phyloP scores from a whole-genome alignment of 495 filamentous ascomycete genomes.

The Talaromyces liani region DNA sequence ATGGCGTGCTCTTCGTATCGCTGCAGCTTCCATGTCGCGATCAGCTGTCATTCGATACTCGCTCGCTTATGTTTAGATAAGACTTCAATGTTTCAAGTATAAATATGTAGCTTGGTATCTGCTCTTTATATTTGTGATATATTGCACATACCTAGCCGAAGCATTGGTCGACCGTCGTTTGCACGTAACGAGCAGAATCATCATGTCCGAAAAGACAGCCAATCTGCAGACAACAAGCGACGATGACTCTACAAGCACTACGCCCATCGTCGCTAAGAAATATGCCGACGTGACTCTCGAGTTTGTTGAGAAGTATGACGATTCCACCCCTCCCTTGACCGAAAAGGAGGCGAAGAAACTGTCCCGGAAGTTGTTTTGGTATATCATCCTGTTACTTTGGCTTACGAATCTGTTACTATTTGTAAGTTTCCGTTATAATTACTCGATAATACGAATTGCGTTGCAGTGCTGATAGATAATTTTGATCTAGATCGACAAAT shows the following conservation, averaged over 20 bases:
- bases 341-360: slow-evolving; percentile 14
- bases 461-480: neutral
- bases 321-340: slow-evolving; percentile 11
- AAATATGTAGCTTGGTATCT: too few relatives aligned
- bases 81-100: too few relatives aligned
- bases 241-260: neutral
- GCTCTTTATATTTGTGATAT: too few relatives aligned
- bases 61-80: too few relatives aligned
- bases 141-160: too few relatives aligned
- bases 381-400: slow-evolving; percentile 13
- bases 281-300: slow-evolving; percentile 19
- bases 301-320: slow-evolving; percentile 15
- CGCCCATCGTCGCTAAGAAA: slow-evolving; percentile 6
- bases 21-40: too few relatives aligned
- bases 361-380: slow-evolving; percentile 11
- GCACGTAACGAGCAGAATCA: neutral
- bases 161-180: too few relatives aligned
- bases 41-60: too few relatives aligned
- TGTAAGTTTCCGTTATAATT: slow-evolving; percentile 6
- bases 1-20: too few relatives aligned
- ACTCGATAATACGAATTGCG: too few relatives aligned
- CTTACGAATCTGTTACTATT: slow-evolving; percentile 16
- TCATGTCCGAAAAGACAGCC: neutral
- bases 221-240: neutral
- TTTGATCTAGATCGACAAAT: slow-evolving; percentile 17